Evolutionary conservation across 2,329 filamentous ascomycete species (phyloP), one percentile per base, ranked within the genome.

Genomic region (Botrytis pseudocinerea): DNA sequence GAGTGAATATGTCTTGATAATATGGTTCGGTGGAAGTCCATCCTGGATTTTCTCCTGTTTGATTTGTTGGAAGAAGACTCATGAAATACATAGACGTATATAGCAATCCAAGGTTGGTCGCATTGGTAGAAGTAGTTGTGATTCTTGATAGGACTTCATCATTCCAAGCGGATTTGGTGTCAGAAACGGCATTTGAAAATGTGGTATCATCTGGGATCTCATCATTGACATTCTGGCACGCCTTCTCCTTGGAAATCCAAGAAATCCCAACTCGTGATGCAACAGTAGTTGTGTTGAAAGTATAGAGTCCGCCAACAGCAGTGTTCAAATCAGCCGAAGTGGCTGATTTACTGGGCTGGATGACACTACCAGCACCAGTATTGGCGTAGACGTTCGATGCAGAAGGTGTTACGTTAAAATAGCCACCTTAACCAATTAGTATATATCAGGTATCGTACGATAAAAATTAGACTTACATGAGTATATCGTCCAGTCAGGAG

Each of bases 1-100:
- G 86, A 0, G 91, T 93, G 78, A 92, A 92, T 25, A 91, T 88
- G 73, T 93, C 91, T 73, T 92, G 89, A 77, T 91, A 93, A 78
- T 92, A 92, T 2, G 91, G 91, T 79, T 93, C 91, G 0, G 79
- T 77, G 1, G 88, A 90, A 1, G 82, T 79, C 91, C 91, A 93
- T 0, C 85, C 81, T 0, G 91, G 90, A 74, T 93, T 93, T 79
- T 93, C 91, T 0, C 90, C 90, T 0, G 90, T 92, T 75, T 90
- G 88, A 78, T 93, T 92, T 0, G 90, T 90, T 0, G 91, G 77
- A 2, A 78, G 61, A 20, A 78, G 70, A 57, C 75, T 76, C 77
- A 78, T 78, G 61, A 75, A 90, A 78, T 93, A 93, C 38, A 93
- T 79, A 0, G 89, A 90, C 0, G 89, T 88, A 82, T 93, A 93